Evolutionary conservation across 106 monocot species (phyloP).

Genomic region (Iris macrosiphon): DNA sequence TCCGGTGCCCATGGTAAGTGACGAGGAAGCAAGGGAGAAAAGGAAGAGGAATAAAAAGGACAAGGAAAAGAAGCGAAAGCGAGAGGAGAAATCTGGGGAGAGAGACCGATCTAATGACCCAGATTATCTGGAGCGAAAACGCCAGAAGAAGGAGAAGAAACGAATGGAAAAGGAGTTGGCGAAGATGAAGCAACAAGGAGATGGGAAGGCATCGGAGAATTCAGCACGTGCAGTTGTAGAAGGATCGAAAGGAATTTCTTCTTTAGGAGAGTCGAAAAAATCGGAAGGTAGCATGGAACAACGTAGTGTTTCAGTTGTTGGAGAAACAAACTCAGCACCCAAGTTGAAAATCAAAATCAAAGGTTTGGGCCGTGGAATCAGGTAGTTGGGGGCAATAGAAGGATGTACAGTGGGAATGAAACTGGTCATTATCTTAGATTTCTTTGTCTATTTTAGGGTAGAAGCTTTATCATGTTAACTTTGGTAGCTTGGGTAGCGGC

Average conservation of each 20-base stretch:
- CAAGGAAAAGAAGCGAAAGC: slow-evolving; percentile 45
- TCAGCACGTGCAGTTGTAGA: neutral
- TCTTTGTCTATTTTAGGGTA: too few relatives aligned
- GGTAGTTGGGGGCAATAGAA: neutral
- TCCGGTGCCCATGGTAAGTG: neutral
- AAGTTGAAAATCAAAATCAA: slow-evolving; percentile 73
- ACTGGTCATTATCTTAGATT: too few relatives aligned
- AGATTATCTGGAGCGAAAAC: slow-evolving; percentile 76
- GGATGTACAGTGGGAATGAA: neutral
- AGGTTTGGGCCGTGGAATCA: slow-evolving; percentile 14
- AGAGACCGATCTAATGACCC: slow-evolving; percentile 43
- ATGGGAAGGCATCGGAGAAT: slow-evolving; percentile 3
- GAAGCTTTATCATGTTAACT: too few relatives aligned
- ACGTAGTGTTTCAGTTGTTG: slow-evolving; percentile 3
- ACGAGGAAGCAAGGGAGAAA: slow-evolving; percentile 30
- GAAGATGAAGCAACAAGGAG: slow-evolving; percentile 10
- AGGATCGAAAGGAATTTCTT: slow-evolving; percentile 1
- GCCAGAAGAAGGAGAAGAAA: slow-evolving; percentile 84
- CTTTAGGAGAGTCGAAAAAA: slow-evolving; percentile 5
- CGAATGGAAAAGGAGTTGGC: slow-evolving; percentile 57
- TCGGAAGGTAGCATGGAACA: slow-evolving; percentile 8
- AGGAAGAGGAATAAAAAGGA: slow-evolving; percentile 58
- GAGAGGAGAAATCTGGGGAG: slow-evolving; percentile 22
- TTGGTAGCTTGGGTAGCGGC: too few relatives aligned
- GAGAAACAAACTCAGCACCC: slow-evolving; percentile 20